Evolutionary conservation across 257 asterid genomes (phyloP).

Genomic region (Leptodermis oblonga): DNA sequence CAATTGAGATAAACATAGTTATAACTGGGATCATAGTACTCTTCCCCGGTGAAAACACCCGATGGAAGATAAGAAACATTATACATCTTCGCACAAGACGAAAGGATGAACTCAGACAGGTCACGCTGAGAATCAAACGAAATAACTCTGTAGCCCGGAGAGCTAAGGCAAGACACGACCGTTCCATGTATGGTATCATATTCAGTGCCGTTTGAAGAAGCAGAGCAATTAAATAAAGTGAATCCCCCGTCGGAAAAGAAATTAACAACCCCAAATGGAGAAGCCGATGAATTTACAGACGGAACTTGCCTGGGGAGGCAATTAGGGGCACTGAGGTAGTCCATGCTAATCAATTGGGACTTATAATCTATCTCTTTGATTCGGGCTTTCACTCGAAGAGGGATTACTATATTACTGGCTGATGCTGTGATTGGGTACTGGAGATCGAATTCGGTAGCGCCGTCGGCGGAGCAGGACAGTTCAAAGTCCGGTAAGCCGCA

Average conservation of each 20-base stretch:
- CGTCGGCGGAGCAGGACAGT: constrained; percentile 42
- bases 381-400: constrained; percentile 29
- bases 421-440: constrained; percentile 47
- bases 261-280: constrained; percentile 27
- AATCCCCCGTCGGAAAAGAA: constrained; percentile 7
- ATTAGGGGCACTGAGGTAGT: constrained; percentile 19
- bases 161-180: constrained; percentile 39
- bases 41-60: constrained; percentile 19
- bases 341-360: constrained; percentile 31
- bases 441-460: constrained; percentile 36
- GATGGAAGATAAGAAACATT: constrained; percentile 38
- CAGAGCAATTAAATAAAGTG: constrained; percentile 60
- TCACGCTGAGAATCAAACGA: constrained; percentile 29
- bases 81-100: constrained; percentile 58
- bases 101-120: constrained; percentile 22
- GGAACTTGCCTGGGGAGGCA: constrained; percentile 53
- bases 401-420: constrained; percentile 32
- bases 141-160: constrained; percentile 28
- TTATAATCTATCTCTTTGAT: constrained; percentile 38
- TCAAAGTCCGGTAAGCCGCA: constrained; percentile 61
- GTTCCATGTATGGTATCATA: not conserved
- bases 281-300: constrained; percentile 20
- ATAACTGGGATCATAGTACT: constrained; percentile 4
- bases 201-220: constrained; percentile 20
- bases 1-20: constrained; percentile 35